Evolutionary conservation across 768 basidiomycete species (phyloP), one percentile per base, ranked within the genome.

Genomic region (Lactarius pseudohatsudake): DNA sequence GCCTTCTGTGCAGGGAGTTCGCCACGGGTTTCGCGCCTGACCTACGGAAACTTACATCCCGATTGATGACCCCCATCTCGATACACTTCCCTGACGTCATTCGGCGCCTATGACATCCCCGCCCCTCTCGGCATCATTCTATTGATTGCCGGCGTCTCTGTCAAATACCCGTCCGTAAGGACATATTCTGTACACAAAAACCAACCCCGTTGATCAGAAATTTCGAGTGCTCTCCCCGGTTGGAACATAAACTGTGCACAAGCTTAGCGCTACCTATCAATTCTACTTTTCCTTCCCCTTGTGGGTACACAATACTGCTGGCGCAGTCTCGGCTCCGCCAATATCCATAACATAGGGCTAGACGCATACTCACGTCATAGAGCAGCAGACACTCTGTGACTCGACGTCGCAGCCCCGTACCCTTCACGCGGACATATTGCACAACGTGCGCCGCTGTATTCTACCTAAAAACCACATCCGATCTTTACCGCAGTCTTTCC

Each of bases 61-160:
- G 53, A 67, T 69, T 63, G 2, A 59, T 53, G 40, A 20, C 30
- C 0, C 54, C 20, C 56, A 63, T 68, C 69, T 59, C 66, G 59
- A 68, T 66, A 58, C 28, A 40, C n/a, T 64, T 53, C 38, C 60
- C 38, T 68, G 63, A 68, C 67, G 62, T 69, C 69, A 65, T 32
- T 6, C 3, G 26, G 32, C 47, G 66, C 61, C 30, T 38, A 47
- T n/a, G 8, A n/a, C 20, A n/a, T 9, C 20, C 43, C 4, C 20
- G 43, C 43, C 43, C 7, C 43, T n/a, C 50, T 26, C 50, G 50
- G 50, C 47, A 53, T 7, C 22, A 53, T 26, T 53, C n/a, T 50
- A 53, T 26, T 53, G n/a, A 53, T 53, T 53, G 50, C 50, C 50
- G 50, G 50, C 50, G 50, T 53, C 50, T 53, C 47, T 15, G 38